A percentile compares a stretch with the other conserved stretches of the same genome.
These are phyloP conservation scores for Colletotrichum sp. DNA, from an alignment of 2,329 filamentous ascomycete species.

Conservation along the genomic window DNA sequence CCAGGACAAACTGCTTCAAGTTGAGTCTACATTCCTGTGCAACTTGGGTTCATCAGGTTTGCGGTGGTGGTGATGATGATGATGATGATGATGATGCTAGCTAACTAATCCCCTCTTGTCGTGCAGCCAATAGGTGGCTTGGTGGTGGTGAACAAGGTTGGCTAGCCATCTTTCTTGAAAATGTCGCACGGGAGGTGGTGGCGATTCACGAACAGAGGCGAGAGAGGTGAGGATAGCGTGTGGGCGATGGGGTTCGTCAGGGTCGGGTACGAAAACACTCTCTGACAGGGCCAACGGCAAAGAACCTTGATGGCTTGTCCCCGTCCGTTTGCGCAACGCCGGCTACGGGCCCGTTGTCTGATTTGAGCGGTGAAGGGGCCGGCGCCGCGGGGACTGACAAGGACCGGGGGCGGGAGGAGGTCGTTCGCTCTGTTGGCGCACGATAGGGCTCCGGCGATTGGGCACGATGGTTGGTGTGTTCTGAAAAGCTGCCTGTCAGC, in stretches of 20 bases:
- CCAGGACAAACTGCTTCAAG: neutral
- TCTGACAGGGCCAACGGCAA: neutral
- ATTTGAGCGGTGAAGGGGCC: conserved; percentile 19
- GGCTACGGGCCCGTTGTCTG: conserved; percentile 9
- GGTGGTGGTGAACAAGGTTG: neutral
- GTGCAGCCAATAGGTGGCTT: neutral
- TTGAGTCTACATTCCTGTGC: neutral
- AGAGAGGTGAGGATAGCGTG: neutral
- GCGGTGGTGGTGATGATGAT: neutral
- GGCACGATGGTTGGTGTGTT: neutral
- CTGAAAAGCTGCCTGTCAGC: neutral
- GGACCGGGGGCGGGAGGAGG: conserved; percentile 2
- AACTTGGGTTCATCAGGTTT: neutral
- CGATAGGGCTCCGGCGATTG: neutral
- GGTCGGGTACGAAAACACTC: neutral
- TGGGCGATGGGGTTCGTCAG: neutral
- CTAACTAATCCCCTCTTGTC: neutral
- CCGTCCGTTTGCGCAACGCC: conserved; percentile 4
- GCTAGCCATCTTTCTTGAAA: neutral
- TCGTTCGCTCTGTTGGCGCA: neutral
- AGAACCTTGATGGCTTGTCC: conserved; percentile 12
- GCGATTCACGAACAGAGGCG: neutral
- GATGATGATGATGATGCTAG: neutral
- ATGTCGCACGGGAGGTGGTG: neutral
- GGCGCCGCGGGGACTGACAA: conserved; percentile 1